phyloP scores from a whole-genome alignment of 805 yeast species.

The Millerozyma miso region DNA sequence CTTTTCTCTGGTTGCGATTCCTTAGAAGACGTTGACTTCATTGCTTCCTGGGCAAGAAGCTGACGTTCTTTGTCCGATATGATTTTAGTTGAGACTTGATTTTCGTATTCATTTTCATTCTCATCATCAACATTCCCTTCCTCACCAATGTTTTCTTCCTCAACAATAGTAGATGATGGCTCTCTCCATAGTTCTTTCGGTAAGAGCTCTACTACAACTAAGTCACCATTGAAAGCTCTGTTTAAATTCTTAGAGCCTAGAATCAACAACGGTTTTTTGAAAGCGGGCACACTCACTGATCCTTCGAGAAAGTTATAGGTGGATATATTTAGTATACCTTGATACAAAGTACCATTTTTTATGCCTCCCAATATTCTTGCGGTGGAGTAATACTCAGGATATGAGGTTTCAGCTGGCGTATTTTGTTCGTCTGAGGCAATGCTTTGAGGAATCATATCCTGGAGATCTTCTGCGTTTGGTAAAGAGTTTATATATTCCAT shows the following conservation, averaged over 20 bases:
- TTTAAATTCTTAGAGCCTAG: conserved; percentile 82
- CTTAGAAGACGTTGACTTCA: conserved; percentile 45
- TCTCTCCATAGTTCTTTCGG: conserved; percentile 86
- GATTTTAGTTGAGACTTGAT: conserved; percentile 24
- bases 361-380: conserved; percentile 89
- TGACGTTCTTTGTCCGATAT: conserved; percentile 70
- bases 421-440: conserved; percentile 28
- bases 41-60: conserved; percentile 73
- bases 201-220: conserved; percentile 83
- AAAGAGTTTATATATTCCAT: conserved; percentile 67
- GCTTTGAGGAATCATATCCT: conserved; percentile 70
- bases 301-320: conserved; percentile 90
- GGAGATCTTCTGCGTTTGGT: conserved; percentile 68
- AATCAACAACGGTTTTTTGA: conserved; percentile 76
- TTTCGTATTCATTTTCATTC: conserved; percentile 27
- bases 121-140: conserved; percentile 59
- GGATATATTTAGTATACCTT: conserved; percentile 76
- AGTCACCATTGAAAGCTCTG: conserved; percentile 89
- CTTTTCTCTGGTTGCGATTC: conserved; percentile 38
- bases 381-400: conserved; percentile 72
- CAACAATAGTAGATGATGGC: conserved; percentile 75
- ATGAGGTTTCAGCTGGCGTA: conserved; percentile 49
- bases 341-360: conserved; percentile 80
- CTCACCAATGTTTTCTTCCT: conserved; percentile 62
- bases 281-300: conserved; percentile 62